Evolutionary conservation across 2,329 filamentous ascomycete genomes (phyloP).

Genomic region (Fusarium metavorans): DNA sequence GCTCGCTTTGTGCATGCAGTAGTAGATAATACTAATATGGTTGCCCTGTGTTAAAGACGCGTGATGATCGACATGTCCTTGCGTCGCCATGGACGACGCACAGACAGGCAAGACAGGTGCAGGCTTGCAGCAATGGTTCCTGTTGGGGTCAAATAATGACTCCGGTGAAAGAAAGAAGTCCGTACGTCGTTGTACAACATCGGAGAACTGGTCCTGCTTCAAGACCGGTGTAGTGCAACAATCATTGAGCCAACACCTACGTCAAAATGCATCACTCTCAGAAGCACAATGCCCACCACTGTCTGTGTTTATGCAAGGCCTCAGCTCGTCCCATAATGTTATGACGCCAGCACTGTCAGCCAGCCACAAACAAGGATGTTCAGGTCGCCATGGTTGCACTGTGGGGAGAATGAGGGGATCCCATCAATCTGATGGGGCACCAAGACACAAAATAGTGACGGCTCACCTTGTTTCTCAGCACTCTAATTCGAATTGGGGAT

Average conservation of each 20-base stretch:
- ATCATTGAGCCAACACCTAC: neutral
- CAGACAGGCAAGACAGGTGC: neutral
- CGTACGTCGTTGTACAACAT: neutral
- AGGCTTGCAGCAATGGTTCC: neutral
- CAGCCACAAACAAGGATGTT: neutral
- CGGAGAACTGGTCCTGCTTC: neutral
- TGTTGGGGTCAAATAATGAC: neutral
- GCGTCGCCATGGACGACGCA: neutral
- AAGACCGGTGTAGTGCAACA: neutral
- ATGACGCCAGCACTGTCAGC: neutral
- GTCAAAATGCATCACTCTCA: neutral
- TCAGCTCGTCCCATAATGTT: neutral
- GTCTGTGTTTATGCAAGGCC: neutral
- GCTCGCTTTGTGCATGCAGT: neutral
- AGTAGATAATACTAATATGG: neutral
- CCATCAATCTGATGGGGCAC: neutral
- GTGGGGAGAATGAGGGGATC: neutral
- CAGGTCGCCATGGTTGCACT: neutral
- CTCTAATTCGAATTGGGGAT: neutral
- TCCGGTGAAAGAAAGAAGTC: neutral
- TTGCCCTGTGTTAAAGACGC: neutral
- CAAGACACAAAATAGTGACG: neutral
- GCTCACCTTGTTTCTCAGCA: neutral
- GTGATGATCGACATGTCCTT: neutral
- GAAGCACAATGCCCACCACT: neutral